Percentiles rank a stretch among this genome's conserved stretches.
Conservation (phyloP, 2,329 filamentous ascomycete species). For the Penicillium griseofulvum region DNA sequence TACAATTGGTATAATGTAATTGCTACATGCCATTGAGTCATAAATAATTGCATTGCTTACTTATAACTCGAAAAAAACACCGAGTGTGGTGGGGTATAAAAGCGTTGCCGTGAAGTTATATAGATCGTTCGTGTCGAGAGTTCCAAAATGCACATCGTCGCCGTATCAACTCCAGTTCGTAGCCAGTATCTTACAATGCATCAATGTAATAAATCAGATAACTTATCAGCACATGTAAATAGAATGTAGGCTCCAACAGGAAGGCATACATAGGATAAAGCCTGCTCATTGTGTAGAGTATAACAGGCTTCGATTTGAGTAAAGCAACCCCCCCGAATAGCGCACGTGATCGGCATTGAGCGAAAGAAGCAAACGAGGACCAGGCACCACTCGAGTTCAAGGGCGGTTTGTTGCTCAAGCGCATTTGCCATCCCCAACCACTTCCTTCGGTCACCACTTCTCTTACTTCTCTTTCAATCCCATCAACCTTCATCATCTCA, state of each 20-base stretch:
- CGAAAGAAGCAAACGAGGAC: neutral
- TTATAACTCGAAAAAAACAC: no score
- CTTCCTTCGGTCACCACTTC: neutral
- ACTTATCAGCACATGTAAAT: neutral
- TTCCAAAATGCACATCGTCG: neutral
- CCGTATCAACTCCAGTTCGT: neutral
- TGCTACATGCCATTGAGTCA: neutral
- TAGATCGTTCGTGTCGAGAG: neutral
- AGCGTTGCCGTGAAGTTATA: neutral
- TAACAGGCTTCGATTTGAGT: neutral
- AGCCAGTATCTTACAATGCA: no score
- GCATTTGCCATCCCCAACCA: neutral
- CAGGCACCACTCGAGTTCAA: neutral
- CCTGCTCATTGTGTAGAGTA: neutral
- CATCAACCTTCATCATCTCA: neutral
- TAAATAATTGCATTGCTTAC: rapidly evolving
- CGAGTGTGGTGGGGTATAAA: neutral
- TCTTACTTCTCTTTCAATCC: neutral
- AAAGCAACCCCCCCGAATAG: neutral
- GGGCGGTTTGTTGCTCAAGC: neutral
- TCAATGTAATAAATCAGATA: neutral
- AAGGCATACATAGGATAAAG: no score
- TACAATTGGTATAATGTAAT: neutral
- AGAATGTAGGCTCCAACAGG: neutral
- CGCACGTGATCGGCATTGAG: neutral